A percentile compares a stretch with the other conserved stretches of the same genome.
These are phyloP conservation scores for Xylariomycetidae sp. DNA, from an alignment of 2,329 filamentous ascomycete species.

Conservation along the genomic window DNA sequence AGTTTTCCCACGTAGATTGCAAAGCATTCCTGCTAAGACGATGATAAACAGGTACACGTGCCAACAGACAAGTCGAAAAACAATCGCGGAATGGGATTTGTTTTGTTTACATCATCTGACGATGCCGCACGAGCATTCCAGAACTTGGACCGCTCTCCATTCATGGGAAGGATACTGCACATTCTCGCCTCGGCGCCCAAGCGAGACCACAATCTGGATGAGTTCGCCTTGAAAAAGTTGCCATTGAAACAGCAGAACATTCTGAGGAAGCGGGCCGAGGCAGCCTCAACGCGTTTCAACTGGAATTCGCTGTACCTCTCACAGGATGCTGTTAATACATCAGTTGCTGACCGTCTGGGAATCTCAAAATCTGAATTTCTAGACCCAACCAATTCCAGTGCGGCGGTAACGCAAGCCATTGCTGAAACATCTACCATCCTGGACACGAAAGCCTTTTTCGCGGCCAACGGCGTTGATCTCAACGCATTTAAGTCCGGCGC, in stretches of 20 bases:
- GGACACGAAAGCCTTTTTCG: slow-evolving; percentile 91
- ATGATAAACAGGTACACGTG: slow-evolving; percentile 71
- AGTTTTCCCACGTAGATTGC: slow-evolving; percentile 14
- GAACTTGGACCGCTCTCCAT: slow-evolving; percentile 75
- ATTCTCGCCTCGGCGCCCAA: slow-evolving; percentile 82
- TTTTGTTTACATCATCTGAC: slow-evolving; percentile 70
- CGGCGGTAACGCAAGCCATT: slow-evolving; percentile 92
- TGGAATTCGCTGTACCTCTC: slow-evolving; percentile 99
- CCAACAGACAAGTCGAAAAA: slow-evolving; percentile 66
- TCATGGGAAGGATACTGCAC: slow-evolving; percentile 89
- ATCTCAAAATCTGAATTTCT: slow-evolving; percentile 87
- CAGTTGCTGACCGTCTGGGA: slow-evolving; percentile 79
- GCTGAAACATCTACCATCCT: slow-evolving; percentile 95
- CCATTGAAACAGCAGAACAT: slow-evolving; percentile 93
- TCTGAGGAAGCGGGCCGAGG: slow-evolving; percentile 78
- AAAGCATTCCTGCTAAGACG: slow-evolving; percentile 35
- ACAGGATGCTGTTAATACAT: slow-evolving; percentile 89
- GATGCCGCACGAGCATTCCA: slow-evolving; percentile 76
- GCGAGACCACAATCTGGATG: slow-evolving; percentile 76
- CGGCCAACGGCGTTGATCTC: slow-evolving; percentile 81
- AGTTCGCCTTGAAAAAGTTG: slow-evolving; percentile 84
- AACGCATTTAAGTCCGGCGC: slow-evolving; percentile 83
- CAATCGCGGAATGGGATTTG: slow-evolving; percentile 86
- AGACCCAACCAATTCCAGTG: slow-evolving; percentile 92
- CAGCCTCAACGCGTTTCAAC: slow-evolving; percentile 75